Percentiles rank a stretch among this genome's conserved stretches.
Evolutionary conservation across 805 yeast species (phyloP).

Genomic region (Saturnispora ahearnii): DNA sequence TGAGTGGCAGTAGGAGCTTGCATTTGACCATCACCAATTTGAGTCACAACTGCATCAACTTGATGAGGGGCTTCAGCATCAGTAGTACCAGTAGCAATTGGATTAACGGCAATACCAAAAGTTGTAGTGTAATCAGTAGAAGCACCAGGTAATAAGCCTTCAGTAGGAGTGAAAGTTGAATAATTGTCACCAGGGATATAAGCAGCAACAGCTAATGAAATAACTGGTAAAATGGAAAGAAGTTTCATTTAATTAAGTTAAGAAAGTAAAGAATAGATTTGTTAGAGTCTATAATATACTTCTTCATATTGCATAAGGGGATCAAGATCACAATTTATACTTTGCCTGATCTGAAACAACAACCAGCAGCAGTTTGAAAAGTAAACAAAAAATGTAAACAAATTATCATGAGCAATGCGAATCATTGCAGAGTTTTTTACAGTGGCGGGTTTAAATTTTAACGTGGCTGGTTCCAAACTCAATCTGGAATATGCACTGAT

Average conservation of each 20-base stretch:
- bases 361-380: slow-evolving; percentile 3
- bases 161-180: slow-evolving; percentile 60
- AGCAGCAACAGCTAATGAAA: slow-evolving; percentile 6
- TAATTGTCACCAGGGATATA: slow-evolving; percentile 41
- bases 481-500: background rate
- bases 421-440: slow-evolving; percentile 2
- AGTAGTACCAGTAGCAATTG: slow-evolving; percentile 33
- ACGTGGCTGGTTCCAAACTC: background rate
- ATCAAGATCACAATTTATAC: background rate
- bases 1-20: slow-evolving; percentile 30
- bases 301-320: background rate
- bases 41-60: slow-evolving; percentile 27
- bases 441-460: background rate
- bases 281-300: background rate
- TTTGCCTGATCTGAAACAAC: background rate
- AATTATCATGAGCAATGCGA: slow-evolving; percentile 1
- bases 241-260: slow-evolving; percentile 2
- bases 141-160: slow-evolving; percentile 41
- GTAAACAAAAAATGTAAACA: slow-evolving; percentile 8
- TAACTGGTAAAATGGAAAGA: slow-evolving; percentile 1
- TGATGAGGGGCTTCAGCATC: slow-evolving; percentile 29
- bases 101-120: slow-evolving; percentile 63
- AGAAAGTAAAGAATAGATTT: background rate
- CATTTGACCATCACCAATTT: slow-evolving; percentile 41
- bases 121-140: slow-evolving; percentile 44